Conservation (phyloP, 805 yeast genomes). For the Barnettozyma salicaria region DNA sequence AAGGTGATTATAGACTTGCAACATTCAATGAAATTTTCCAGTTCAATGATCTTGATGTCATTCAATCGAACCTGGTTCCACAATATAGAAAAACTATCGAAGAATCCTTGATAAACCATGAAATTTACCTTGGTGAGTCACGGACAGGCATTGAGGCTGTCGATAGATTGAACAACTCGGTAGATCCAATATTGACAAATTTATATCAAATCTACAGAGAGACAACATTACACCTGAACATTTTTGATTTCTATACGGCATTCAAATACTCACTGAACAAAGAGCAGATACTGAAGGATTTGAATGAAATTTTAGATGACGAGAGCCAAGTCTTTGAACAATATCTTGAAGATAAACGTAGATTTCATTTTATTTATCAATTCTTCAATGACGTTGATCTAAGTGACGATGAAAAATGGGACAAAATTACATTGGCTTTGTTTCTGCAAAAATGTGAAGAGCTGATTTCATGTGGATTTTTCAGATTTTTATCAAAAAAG, state of each 20-base stretch:
- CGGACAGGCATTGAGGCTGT: conserved; percentile 15
- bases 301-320: conserved; percentile 21
- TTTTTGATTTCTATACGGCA: conserved; percentile 60
- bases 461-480: conserved; percentile 59
- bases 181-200: conserved; percentile 50
- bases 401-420: conserved; percentile 46
- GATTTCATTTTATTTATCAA: conserved; percentile 25
- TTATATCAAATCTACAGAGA: conserved; percentile 71
- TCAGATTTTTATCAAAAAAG: conserved; percentile 44
- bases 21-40: conserved; percentile 38
- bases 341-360: conserved; percentile 21
- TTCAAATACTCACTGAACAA: conserved; percentile 47
- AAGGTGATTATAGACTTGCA: conserved; percentile 21
- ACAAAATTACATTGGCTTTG: conserved; percentile 57
- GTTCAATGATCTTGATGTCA: conserved; percentile 26
- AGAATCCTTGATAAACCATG: conserved; percentile 38
- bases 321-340: conserved; percentile 16
- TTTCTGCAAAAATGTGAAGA: conserved; percentile 73
- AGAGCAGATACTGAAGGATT: conserved; percentile 23
- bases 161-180: conserved; percentile 28
- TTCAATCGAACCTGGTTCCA: conserved; percentile 38
- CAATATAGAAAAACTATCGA: conserved; percentile 36
- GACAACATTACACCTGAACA: conserved; percentile 62
- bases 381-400: conserved; percentile 25
- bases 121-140: conserved; percentile 22